phyloP scores from a whole-genome alignment of 2,329 filamentous ascomycete species.

The Scedosporium apiospermum region DNA sequence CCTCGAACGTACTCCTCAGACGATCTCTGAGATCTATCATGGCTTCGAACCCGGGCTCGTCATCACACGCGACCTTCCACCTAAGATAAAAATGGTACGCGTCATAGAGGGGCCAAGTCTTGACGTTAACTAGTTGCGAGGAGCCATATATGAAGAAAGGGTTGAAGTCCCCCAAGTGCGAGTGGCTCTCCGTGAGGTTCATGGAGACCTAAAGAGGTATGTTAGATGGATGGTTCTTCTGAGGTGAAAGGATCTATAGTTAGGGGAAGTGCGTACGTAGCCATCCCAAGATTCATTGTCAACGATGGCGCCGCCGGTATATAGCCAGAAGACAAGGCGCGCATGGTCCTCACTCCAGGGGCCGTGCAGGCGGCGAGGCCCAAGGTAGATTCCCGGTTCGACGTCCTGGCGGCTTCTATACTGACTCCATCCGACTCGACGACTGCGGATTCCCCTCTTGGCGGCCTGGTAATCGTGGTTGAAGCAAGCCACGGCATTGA shows the following conservation, averaged over 20 bases:
- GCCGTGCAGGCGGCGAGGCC: background rate
- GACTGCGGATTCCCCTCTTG: background rate
- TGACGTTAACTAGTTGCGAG: background rate
- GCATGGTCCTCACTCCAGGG: conserved; percentile 1
- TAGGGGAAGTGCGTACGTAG: background rate
- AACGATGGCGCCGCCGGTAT: background rate
- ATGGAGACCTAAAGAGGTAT: background rate
- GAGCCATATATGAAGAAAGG: conserved; percentile 2
- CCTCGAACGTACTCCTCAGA: background rate
- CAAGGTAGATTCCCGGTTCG: background rate
- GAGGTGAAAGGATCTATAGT: background rate
- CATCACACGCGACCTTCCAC: background rate
- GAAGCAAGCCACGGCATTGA: background rate
- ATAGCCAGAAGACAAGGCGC: conserved; percentile 5
- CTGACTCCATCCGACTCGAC: background rate
- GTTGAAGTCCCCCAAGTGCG: background rate
- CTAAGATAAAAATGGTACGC: conserved; percentile 2
- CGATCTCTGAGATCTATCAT: background rate
- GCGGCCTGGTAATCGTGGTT: conserved; percentile 3
- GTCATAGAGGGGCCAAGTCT: background rate
- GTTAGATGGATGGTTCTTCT: background rate
- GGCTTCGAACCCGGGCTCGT: background rate
- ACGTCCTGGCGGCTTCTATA: conserved; percentile 1
- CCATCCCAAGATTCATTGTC: background rate
- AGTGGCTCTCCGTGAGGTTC: background rate